These are phyloP conservation scores for Hydrangea macrophylla DNA, from an alignment of 148 eudicot species.

Conservation along the genomic window DNA sequence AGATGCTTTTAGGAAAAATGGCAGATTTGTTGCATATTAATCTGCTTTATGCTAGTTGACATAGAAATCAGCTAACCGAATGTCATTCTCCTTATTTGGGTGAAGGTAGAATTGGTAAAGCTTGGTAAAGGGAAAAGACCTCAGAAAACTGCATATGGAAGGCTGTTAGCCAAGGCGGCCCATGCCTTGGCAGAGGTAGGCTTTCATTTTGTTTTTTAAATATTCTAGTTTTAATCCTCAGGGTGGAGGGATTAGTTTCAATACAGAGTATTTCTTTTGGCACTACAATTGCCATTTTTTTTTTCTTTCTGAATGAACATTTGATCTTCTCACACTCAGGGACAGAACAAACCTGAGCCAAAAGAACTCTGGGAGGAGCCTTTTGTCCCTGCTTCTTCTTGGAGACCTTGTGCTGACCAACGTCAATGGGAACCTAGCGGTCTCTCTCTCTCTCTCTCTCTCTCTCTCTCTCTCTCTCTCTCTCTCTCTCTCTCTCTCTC, in stretches of 20 bases:
- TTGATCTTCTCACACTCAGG: constrained; percentile 28
- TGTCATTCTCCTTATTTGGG: constrained; percentile 21
- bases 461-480: constrained; percentile 18
- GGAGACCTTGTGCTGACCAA: constrained; percentile 90
- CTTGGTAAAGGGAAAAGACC: constrained; percentile 69
- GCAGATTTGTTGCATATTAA: background rate
- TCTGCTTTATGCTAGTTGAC: background rate
- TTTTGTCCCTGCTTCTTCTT: constrained; percentile 65
- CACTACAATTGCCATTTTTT: background rate
- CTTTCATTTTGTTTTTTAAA: background rate
- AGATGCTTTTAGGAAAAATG: background rate
- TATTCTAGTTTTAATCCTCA: background rate
- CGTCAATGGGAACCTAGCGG: constrained; percentile 87
- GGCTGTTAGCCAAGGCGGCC: constrained; percentile 85
- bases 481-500: constrained; percentile 12
- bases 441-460: constrained; percentile 25
- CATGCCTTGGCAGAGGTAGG: constrained; percentile 96
- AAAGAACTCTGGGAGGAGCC: constrained; percentile 94
- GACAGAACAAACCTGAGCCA: constrained; percentile 80
- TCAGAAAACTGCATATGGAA: constrained; percentile 76
- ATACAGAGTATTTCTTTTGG: constrained; percentile 6
- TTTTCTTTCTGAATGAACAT: too few relatives aligned
- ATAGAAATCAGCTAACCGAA: background rate
- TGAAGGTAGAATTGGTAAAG: constrained; percentile 71
- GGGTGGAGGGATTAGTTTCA: constrained; percentile 5